phyloP scores from a whole-genome alignment of 2,329 filamentous ascomycete genomes.

The Harringtonia lauricola region DNA sequence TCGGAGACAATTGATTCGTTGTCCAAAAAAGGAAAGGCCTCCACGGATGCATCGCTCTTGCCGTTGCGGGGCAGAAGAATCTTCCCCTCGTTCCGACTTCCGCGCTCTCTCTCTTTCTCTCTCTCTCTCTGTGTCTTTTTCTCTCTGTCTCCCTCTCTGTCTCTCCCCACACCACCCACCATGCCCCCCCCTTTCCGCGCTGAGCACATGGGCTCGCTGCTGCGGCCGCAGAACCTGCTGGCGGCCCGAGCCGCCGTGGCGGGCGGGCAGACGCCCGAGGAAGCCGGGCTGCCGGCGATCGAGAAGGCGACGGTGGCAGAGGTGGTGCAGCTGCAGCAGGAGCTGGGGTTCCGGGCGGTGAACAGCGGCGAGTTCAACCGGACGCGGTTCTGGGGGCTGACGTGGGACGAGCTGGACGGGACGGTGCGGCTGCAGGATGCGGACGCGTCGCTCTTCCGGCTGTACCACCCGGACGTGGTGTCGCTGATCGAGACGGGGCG shows the following conservation, averaged over 20 bases:
- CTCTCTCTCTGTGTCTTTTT: neutral
- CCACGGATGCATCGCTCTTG: no score
- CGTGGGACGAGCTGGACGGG: slow-evolving; percentile 43
- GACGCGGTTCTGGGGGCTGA: slow-evolving; percentile 39
- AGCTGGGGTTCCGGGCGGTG: slow-evolving; percentile 54
- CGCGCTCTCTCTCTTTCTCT: neutral
- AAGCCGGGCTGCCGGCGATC: slow-evolving; percentile 42
- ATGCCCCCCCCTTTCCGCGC: slow-evolving; percentile 23
- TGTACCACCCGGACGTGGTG: slow-evolving; percentile 44
- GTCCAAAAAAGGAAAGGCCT: no score
- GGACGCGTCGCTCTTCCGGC: slow-evolving; percentile 38
- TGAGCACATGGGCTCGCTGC: slow-evolving; percentile 24
- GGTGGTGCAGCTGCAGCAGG: slow-evolving; percentile 57
- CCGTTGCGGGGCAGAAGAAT: no score
- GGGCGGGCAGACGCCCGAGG: slow-evolving; percentile 38
- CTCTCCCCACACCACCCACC: neutral
- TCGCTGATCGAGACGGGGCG: slow-evolving; percentile 39
- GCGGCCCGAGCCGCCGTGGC: slow-evolving; percentile 46
- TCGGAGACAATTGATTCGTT: no score
- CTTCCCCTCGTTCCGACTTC: no score
- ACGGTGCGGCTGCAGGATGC: slow-evolving; percentile 37
- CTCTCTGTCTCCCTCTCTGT: neutral
- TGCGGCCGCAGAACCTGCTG: slow-evolving; percentile 21
- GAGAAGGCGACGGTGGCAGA: slow-evolving; percentile 57
- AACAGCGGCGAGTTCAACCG: slow-evolving; percentile 60